Evolutionary conservation across 73 alveolate genomes (phyloP), one percentile per base, ranked within the genome.

Genomic region (Breviolum minutum): DNA sequence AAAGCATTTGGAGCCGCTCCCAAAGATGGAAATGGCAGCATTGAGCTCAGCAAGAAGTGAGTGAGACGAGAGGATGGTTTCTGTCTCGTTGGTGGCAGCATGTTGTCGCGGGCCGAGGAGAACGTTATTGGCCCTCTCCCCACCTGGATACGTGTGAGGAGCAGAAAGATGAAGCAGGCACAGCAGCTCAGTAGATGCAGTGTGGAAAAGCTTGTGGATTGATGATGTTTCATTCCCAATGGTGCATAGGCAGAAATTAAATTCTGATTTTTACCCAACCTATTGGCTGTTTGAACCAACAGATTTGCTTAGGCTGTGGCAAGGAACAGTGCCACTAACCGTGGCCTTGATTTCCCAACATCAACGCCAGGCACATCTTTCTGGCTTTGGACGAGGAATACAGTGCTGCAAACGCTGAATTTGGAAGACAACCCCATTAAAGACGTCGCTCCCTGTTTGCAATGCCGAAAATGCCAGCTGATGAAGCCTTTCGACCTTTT

Each of bases 71-170:
- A n/a, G n/a, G n/a, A n/a, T n/a, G n/a, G n/a, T n/a, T n/a, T n/a
- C n/a, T n/a, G 81, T 22, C 30, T 20, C 40, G 81, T 17, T 22
- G 10, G 85, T 14, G 20, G 20, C 22, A 27, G 7, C 85, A 9
- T 27, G 63, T 27, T 40, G 81, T 30, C 13, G 40, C 81, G 24
- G 14, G 32, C 32, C 63, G 9, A 92, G 97, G 97, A 24, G 97
- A 92, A 64, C 97, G 97, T 14, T 92, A 73, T 22, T 92, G 88
- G 90, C 97, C 97, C 6, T 48, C 64, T 17, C 88, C 89, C 6
- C 97, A 74, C 60, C 11, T 92, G 80, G 97, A 92, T 66, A 92
- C 90, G 64, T 92, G 97, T 26, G 97, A 92, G 89, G 97, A 92
- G 89, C 64, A 32, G 7, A 92, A 92, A 89, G 97, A 71, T 64